Evolutionary conservation across 2,329 filamentous ascomycete species (phyloP).

Genomic region (Davidsoniella australis): DNA sequence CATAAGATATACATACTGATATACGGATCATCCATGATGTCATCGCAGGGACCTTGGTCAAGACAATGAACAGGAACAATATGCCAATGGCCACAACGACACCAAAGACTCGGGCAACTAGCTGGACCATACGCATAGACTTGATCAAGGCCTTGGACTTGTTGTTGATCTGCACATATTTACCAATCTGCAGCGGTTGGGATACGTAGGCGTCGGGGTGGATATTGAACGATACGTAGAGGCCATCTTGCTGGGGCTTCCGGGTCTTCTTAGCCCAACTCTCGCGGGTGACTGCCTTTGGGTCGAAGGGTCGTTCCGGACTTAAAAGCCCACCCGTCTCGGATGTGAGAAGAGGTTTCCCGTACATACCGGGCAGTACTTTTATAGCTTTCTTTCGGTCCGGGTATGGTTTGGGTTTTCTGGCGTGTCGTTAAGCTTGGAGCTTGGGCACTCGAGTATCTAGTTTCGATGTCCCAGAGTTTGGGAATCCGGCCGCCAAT

Average conservation of each 20-base stretch:
- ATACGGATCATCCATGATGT: slow-evolving; percentile 63
- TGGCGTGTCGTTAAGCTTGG: not conserved
- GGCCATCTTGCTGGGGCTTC: slow-evolving; percentile 53
- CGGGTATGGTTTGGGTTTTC: not conserved
- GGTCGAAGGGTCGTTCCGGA: slow-evolving; percentile 52
- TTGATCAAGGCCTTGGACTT: slow-evolving; percentile 56
- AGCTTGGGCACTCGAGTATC: not conserved
- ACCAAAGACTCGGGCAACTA: slow-evolving; percentile 49
- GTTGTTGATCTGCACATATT: slow-evolving; percentile 49
- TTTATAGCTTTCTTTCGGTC: too few species aligned
- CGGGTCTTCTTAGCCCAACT: slow-evolving; percentile 49
- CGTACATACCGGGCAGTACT: not conserved
- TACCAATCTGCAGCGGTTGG: slow-evolving; percentile 40
- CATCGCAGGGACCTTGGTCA: slow-evolving; percentile 46
- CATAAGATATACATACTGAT: slow-evolving; percentile 36
- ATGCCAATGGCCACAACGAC: slow-evolving; percentile 53
- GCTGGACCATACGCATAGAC: slow-evolving; percentile 49
- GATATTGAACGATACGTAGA: slow-evolving; percentile 64
- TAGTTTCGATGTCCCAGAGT: not conserved
- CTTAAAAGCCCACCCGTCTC: slow-evolving; percentile 18
- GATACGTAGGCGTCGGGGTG: slow-evolving; percentile 66
- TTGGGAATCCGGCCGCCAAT: not conserved
- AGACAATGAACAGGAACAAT: slow-evolving; percentile 59
- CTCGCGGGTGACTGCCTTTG: slow-evolving; percentile 67
- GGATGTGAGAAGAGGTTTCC: slow-evolving; percentile 8